Evolutionary conservation across 345 rosid species (phyloP).

Genomic region (Citrus sinensis): DVS_A1.0 CM039163.1:26406001-26406500

Average conservation of each 20-base stretch:
- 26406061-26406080: neutral
- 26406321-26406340: constrained; percentile 46
- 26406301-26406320: constrained; percentile 59
- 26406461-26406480: constrained; percentile 81
- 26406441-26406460: constrained; percentile 62
- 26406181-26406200: constrained; percentile 58
- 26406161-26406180: constrained; percentile 42
- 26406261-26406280: constrained; percentile 59
- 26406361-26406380: too few relatives aligned
- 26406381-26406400: too few relatives aligned
- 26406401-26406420: neutral
- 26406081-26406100: constrained; percentile 87
- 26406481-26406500: constrained; percentile 77
- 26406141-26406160: constrained; percentile 63
- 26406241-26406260: constrained; percentile 91
- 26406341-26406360: too few relatives aligned
- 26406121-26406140: constrained; percentile 72
- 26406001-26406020: neutral
- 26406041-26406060: neutral
- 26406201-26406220: constrained; percentile 98
- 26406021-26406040: neutral
- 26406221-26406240: constrained; percentile 91
- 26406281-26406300: constrained; percentile 74
- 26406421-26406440: too few relatives aligned
- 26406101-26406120: constrained; percentile 72